These are phyloP conservation scores for Apiosordaria backusii DNA, from an alignment of 495 filamentous ascomycete genomes.

Conservation along the genomic window DNA sequence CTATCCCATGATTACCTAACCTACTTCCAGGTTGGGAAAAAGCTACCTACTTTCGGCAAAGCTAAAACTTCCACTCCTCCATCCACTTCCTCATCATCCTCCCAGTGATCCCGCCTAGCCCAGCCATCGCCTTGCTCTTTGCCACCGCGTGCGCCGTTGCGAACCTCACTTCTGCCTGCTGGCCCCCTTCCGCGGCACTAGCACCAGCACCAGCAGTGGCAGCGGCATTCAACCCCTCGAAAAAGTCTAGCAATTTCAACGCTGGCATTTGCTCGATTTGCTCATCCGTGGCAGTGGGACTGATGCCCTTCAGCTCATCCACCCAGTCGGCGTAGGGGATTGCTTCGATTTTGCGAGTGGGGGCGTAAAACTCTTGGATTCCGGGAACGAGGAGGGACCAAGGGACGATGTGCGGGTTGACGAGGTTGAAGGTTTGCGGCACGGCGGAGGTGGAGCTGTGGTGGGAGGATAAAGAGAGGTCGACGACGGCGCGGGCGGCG, in stretches of 20 bases:
- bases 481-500: background rate
- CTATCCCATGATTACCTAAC: too few species aligned
- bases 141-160: background rate
- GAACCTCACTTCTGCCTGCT: background rate
- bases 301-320: background rate
- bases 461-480: background rate
- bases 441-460: background rate
- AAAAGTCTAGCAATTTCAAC: constrained; percentile 4
- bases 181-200: background rate
- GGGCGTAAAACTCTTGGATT: background rate
- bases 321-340: background rate
- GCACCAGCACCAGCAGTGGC: background rate
- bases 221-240: background rate
- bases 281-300: background rate
- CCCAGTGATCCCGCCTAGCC: background rate
- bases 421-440: background rate
- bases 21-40: too few species aligned
- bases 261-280: background rate
- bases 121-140: background rate
- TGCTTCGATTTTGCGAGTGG: background rate
- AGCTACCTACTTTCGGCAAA: too few species aligned
- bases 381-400: background rate
- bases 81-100: constrained; percentile 6
- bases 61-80: constrained; percentile 3
- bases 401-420: background rate